Conservation (phyloP, 2,329 filamentous ascomycete genomes). For the Spiromastix sp. region DNA sequence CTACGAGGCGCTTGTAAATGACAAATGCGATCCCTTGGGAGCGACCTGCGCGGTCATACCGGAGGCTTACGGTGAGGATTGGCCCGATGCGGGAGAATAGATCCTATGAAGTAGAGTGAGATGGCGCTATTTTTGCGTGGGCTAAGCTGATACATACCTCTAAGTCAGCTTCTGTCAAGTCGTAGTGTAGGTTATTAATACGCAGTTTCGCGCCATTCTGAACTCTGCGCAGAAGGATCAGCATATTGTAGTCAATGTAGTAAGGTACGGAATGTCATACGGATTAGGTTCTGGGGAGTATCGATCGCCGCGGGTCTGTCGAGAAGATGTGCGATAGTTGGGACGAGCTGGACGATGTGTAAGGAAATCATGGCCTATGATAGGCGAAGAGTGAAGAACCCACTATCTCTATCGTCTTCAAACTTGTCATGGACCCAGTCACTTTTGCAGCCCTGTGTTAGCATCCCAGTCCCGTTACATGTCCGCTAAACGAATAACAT, state of each 20-base stretch:
- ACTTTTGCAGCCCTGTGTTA: too few species aligned
- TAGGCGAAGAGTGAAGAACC: conserved; percentile 15
- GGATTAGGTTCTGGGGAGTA: conserved; percentile 23
- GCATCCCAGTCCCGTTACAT: conserved; percentile 13
- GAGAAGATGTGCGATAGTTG: conserved; percentile 35
- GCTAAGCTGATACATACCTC: conserved; percentile 43
- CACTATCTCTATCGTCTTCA: conserved; percentile 57
- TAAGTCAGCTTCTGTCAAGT: conserved; percentile 74
- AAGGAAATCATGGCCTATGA: conserved; percentile 11
- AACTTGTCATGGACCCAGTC: conserved; percentile 94
- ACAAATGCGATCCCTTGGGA: conserved; percentile 79
- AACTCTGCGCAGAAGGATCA: conserved; percentile 1
- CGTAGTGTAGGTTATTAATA: conserved; percentile 87
- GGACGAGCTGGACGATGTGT: conserved; percentile 26
- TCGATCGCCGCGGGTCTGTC: conserved; percentile 22
- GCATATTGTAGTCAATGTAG: neutral
- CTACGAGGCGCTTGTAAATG: conserved; percentile 59
- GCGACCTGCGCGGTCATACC: conserved; percentile 80
- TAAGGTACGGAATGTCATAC: conserved; percentile 18
- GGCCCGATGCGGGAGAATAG: conserved; percentile 71
- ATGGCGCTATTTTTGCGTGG: conserved; percentile 14
- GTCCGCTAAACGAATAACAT: conserved; percentile 9
- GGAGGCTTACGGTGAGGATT: conserved; percentile 56
- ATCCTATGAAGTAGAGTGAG: conserved; percentile 42
- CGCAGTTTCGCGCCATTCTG: conserved; percentile 57